Evolutionary conservation across 371 early-diverging fungal genomes (phyloP), one percentile per base, ranked within the genome.

Genomic region (Sporodiniella umbellata): DNA sequence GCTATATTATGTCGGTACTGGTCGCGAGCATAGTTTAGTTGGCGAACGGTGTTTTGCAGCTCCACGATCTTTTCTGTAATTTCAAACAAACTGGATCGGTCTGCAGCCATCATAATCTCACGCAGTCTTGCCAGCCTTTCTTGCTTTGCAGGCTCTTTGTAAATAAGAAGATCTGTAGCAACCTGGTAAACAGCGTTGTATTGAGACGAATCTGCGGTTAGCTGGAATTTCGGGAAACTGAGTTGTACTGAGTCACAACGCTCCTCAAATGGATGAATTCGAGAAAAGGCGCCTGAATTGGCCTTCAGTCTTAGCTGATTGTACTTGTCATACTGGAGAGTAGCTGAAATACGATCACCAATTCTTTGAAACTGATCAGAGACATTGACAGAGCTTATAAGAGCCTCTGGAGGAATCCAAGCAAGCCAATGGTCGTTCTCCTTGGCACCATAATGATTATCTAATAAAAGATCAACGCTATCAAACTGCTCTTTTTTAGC

Each of bases 351-450:
- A 38, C 84, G 76, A 31, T 83, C 81, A 44, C 89, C 88, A 22
- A 94, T 76, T 18, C 88, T 82, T 45, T 85, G 82, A 57, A 92
- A 84, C 51, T 84, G 77, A 38, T 75, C 78, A 0, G 68, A 70
- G 26, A 53, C 66, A 30, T 68, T 69, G 44, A 69, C 71, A 56
- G 82, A 75, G 39, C 78, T 76, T 10, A 87, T 74, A 19, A 94
- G 60, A 66, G 89, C 84, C 60, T 94, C 95, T 7, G 90, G 64
- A 2, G 95, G 93, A 11, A 91, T 81, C 95, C 95, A 94, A 0
- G 86, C 73, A 0, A 90, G 85, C 91, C 92, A 91, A 37, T 83
- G 74, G 14, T 80, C 70, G 17, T 55, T 72, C 17, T 68, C 68
- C 18, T 62, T 64, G 2, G 68, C 74, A 50, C 75, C 80, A 60